phyloP scores from a whole-genome alignment of 1,284 basidiomycete species.

The Ceratobasidium sp. region DNA sequence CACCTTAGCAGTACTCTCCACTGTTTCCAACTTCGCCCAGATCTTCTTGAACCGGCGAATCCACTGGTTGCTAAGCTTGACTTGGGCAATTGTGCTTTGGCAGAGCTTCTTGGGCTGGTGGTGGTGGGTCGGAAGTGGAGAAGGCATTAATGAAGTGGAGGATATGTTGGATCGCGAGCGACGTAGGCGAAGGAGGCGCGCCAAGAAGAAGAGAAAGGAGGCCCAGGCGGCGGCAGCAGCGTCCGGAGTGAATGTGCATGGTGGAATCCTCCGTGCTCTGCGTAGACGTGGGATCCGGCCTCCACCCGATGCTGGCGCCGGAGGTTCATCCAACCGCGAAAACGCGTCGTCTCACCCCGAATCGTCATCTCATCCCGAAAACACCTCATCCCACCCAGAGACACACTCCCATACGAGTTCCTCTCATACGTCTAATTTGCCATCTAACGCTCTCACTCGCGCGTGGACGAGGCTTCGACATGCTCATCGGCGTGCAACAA shows the following conservation, averaged over 20 bases:
- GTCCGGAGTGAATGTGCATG: constrained; percentile 8
- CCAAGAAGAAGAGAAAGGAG: constrained; percentile 56
- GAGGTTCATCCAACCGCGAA: constrained; percentile 11
- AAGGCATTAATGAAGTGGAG: constrained; percentile 71
- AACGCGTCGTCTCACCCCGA: constrained; percentile 42
- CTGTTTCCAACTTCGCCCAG: constrained; percentile 86
- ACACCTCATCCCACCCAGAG: constrained; percentile 26
- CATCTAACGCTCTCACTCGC: constrained; percentile 49
- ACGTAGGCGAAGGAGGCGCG: constrained; percentile 58
- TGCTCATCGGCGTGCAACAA: constrained; percentile 72
- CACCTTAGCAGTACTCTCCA: constrained; percentile 78
- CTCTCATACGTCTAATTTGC: constrained; percentile 33
- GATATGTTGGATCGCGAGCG: constrained; percentile 73
- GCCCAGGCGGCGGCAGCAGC: constrained; percentile 52
- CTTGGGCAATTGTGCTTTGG: constrained; percentile 91
- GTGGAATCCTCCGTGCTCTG: neutral
- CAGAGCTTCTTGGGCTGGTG: constrained; percentile 89
- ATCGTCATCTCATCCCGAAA: constrained; percentile 36
- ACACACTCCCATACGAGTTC: constrained; percentile 27
- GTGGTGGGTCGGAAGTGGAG: constrained; percentile 97
- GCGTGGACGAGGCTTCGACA: constrained; percentile 69
- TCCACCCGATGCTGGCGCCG: constrained; percentile 9
- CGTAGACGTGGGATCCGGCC: constrained; percentile 23
- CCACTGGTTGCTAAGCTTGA: constrained; percentile 81
- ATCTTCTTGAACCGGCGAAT: constrained; percentile 84